Evolutionary conservation across 768 basidiomycete species (phyloP).

Genomic region (Leccinellum rugosiceps): DNA sequence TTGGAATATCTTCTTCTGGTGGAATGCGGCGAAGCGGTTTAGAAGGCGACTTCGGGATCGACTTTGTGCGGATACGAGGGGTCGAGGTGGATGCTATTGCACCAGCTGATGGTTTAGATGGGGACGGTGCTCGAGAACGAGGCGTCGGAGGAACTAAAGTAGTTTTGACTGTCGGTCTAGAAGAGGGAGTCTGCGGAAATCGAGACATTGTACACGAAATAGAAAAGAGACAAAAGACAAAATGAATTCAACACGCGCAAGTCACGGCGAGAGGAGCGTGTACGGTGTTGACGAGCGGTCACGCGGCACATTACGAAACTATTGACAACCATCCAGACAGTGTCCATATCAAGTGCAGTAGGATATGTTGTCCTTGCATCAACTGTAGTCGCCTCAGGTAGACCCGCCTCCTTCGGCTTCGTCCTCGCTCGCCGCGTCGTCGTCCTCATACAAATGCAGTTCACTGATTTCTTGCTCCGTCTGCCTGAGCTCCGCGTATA

Average conservation of each 20-base stretch:
- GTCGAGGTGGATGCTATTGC: conserved; percentile 23
- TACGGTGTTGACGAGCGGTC: not conserved
- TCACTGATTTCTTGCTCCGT: conserved; percentile 14
- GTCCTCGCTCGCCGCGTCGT: conserved; percentile 12
- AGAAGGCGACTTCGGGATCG: conserved; percentile 34
- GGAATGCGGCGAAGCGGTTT: conserved; percentile 25
- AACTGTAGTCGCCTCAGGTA: not conserved
- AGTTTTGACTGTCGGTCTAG: conserved; percentile 31
- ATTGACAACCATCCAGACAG: too few relatives aligned
- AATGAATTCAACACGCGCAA: conserved; percentile 1
- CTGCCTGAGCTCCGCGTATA: conserved; percentile 25
- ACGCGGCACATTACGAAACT: conserved; percentile 22
- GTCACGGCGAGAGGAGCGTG: not conserved
- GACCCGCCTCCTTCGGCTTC: not conserved
- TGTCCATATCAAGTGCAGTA: not conserved
- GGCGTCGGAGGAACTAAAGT: conserved; percentile 26
- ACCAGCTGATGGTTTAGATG: conserved; percentile 28
- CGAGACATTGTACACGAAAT: conserved; percentile 34
- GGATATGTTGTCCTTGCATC: not conserved
- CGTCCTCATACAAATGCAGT: conserved; percentile 21
- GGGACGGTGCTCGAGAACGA: conserved; percentile 32
- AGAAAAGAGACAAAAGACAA: not conserved
- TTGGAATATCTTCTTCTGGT: conserved; percentile 20
- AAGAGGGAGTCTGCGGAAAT: conserved; percentile 35
- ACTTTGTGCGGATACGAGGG: conserved; percentile 37